Base-by-base conservation (phyloP, 371 early-diverging fungal species). In the Mortierella sp. region DNA sequence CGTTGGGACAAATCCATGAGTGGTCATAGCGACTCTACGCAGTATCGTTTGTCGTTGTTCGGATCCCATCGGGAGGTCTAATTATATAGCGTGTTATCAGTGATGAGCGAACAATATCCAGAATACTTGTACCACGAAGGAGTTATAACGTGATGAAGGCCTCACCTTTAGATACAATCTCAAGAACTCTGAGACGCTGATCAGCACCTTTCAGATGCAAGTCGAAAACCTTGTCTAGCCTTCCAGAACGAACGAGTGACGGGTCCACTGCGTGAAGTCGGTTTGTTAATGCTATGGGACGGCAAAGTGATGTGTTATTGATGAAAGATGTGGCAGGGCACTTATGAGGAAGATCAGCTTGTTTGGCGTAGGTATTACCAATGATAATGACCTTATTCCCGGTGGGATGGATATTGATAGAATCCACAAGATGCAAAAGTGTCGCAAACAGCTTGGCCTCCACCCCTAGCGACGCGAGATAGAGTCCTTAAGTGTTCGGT, bases 1-100 rank as follows among this genome's bases (percentile, higher is more conserved):
- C 21, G 91, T 87, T 0, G 93, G 86, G 0, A 90, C 90, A 76
- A 89, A 94, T 9, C 99, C 99, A 83, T 99, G 99, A 0, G 98
- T 97, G 59, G 92, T 91, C 53, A 92, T 83, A 4, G 99, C 93
- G 26, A 99, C 89, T 68, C 90, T 83, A 60, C 86, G 87, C 31
- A 99, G 79, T 55, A 90, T 88, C 1, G 55, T 64, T 0, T 60
- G 48, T 13, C 83, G 67, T 34, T 88, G 80, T 7, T 82, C 61
- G 10, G 80, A 65, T 24, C 84, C 67, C 60, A 88, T 83, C 9
- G 89, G 87, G 26, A 89, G 62, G 23, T 83, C 89, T 89, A 49
- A 26, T 19, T n/a, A 10, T 10, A 34, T 7, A 34, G 34, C 4
- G 34, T 4, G n/a, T n/a, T n/a, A 34, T 7, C 34, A 34, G 34